Evolutionary conservation across 345 rosid genomes (phyloP), one percentile per base, ranked within the genome.

Genomic region (Moricandia moricandioides): DNA sequence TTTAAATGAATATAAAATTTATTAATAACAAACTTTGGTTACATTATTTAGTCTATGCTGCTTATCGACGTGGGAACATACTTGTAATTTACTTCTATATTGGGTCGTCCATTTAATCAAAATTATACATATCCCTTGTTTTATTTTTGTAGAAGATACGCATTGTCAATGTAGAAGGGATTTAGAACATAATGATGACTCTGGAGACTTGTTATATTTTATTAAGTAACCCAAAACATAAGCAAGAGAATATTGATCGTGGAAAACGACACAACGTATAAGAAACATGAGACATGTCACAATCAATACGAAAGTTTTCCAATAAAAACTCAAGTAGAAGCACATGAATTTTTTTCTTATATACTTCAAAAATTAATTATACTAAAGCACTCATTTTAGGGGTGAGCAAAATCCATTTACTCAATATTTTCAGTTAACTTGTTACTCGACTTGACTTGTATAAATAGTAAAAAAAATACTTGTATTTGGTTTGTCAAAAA

Each of bases 281-380:
- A 76, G 71, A 76, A 76, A 76, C 59, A 70, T 31, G 54, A 76
- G 71, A 70, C 40, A 55, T 35, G 80, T 70, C 75, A 54, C 70
- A 55, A 70, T 76, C 75, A 10, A 37, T 8, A 4, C 2, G 57
- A 69, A 70, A 63, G 58, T 62, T 55, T 70, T 64, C 75, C 52
- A 29, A 63, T 64, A 51, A 56, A 4, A 63, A 63, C 59, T 65
- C 52, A 21, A 76, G 80, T 63, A 56, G 12, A 62, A 55, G 65
- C 75, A 63, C 49, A 76, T 69, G 70, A 52, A 12, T 21, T 27
- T 37, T 51, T 67, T 61, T 60, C 17, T 12, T 14, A 61, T 13
- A 43, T 57, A 6, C 24, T 8, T 47, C 6, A 26, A 1, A n/a
- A 47, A 21, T 21, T n/a, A 1, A 47, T 47, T 47, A 70, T 59